phyloP scores from a whole-genome alignment of 164 flowering plant genomes.

The Cinnamomum chago region DNA sequence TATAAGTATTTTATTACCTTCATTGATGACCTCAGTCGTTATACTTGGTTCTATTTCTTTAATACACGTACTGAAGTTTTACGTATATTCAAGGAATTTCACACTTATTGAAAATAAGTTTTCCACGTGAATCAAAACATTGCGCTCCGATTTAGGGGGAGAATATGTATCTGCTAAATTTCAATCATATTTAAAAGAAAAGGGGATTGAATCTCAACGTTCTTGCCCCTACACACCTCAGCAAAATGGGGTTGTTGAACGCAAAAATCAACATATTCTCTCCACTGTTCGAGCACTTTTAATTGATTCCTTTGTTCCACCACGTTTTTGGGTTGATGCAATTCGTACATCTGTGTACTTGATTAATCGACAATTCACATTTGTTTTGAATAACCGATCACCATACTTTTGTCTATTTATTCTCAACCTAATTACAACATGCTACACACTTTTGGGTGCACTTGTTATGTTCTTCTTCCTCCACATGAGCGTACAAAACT shows the following conservation, averaged over 20 bases:
- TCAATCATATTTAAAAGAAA: background rate
- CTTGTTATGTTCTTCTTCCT: too few relatives aligned
- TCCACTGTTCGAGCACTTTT: background rate
- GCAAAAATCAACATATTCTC: background rate
- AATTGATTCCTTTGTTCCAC: background rate
- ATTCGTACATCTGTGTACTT: background rate
- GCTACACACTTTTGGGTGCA: too few relatives aligned
- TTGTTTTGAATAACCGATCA: too few relatives aligned
- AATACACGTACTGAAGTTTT: background rate
- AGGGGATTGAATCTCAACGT: background rate
- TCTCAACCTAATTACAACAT: too few relatives aligned
- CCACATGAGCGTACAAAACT: too few relatives aligned
- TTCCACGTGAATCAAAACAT: background rate
- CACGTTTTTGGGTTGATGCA: background rate
- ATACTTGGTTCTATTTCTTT: background rate
- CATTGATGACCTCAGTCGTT: background rate
- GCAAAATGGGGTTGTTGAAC: background rate
- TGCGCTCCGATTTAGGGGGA: background rate
- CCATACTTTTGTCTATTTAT: too few relatives aligned
- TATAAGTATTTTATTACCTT: background rate
- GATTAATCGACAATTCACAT: too few relatives aligned
- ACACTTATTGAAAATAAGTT: background rate
- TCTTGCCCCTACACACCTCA: background rate
- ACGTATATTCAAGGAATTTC: background rate
- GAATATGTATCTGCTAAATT: background rate